A percentile compares a stretch with the other conserved stretches of the same genome.
Evolutionary conservation across 1,139 yeast genomes (phyloP).

Genomic region (Yamadazyma conglobata): DNA sequence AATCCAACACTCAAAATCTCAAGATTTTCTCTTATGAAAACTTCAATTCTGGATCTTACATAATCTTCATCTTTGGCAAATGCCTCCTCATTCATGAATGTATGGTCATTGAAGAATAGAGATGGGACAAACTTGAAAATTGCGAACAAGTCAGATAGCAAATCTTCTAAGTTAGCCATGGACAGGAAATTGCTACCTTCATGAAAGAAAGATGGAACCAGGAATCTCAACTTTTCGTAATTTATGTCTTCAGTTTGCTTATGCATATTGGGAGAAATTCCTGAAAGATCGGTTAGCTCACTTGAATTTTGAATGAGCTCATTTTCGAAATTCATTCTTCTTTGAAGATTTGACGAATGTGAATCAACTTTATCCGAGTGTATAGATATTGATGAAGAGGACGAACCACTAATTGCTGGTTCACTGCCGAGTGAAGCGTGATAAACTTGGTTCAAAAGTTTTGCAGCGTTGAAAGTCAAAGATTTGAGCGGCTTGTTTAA

Average conservation of each 20-base stretch:
- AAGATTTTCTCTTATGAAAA: slow-evolving; percentile 26
- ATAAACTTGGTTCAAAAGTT: slow-evolving; percentile 25
- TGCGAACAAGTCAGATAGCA: slow-evolving; percentile 34
- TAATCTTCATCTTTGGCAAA: slow-evolving; percentile 14
- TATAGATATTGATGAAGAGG: slow-evolving; percentile 11
- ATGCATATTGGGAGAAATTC: too few relatives aligned
- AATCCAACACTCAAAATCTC: slow-evolving; percentile 35
- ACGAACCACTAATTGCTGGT: slow-evolving; percentile 5
- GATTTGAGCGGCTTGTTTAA: slow-evolving; percentile 24
- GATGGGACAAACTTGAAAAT: slow-evolving; percentile 35
- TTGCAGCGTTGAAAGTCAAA: slow-evolving; percentile 30
- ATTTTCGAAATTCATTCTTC: slow-evolving; percentile 12
- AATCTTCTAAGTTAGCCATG: slow-evolving; percentile 24
- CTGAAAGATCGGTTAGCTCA: slow-evolving; percentile 3
- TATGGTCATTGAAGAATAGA: slow-evolving; percentile 31
- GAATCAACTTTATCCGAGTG: slow-evolving; percentile 12
- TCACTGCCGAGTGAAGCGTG: slow-evolving; percentile 8
- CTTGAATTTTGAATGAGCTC: slow-evolving; percentile 12
- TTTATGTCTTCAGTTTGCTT: slow-evolving; percentile 6
- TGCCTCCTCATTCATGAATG: slow-evolving; percentile 21
- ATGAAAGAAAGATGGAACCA: slow-evolving; percentile 8
- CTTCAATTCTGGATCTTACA: slow-evolving; percentile 15
- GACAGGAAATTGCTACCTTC: slow-evolving; percentile 5
- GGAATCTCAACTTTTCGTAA: slow-evolving; percentile 11
- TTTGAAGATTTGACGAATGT: slow-evolving; percentile 6